These are phyloP conservation scores for Wickerhamiella parazyma DNA, from an alignment of 805 yeast species.

Conservation along the genomic window DNA sequence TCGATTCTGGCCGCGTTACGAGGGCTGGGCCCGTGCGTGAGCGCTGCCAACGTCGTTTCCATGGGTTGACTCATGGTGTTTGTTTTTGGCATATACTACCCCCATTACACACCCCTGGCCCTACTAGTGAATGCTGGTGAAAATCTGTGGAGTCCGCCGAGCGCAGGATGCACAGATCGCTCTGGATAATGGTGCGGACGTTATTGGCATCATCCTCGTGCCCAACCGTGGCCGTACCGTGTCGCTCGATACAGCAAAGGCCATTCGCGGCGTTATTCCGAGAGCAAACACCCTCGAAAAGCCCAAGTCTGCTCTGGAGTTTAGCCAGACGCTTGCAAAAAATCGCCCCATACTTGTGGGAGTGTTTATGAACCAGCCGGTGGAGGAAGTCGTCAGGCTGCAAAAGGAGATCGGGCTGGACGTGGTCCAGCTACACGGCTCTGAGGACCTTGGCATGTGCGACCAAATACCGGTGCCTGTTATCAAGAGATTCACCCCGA, in stretches of 20 bases:
- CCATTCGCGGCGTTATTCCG: constrained; percentile 30
- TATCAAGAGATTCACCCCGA: constrained; percentile 59
- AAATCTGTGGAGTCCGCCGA: constrained; percentile 72
- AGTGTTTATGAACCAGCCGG: constrained; percentile 72
- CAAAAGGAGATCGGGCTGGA: constrained; percentile 42
- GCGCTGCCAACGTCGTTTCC: neutral
- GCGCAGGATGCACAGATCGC: constrained; percentile 60
- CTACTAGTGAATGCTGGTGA: constrained; percentile 54
- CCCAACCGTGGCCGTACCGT: constrained; percentile 71
- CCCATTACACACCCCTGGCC: too few species aligned
- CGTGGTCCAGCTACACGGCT: constrained; percentile 80
- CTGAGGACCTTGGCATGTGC: constrained; percentile 40
- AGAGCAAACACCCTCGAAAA: neutral
- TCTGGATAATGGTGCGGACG: constrained; percentile 53
- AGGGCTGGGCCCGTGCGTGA: neutral
- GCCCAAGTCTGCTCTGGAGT: constrained; percentile 7
- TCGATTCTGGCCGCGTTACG: constrained; percentile 15
- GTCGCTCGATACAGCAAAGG: constrained; percentile 31
- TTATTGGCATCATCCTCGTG: constrained; percentile 76
- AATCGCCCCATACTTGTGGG: constrained; percentile 46
- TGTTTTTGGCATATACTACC: too few species aligned
- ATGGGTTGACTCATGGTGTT: neutral
- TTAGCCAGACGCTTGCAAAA: neutral
- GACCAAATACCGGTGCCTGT: constrained; percentile 38
- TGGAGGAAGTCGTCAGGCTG: constrained; percentile 41